A percentile compares a stretch with the other conserved stretches of the same genome.
phyloP scores from a whole-genome alignment of 1,284 basidiomycete genomes.

The Fomitopsis schrenkii region DNA sequence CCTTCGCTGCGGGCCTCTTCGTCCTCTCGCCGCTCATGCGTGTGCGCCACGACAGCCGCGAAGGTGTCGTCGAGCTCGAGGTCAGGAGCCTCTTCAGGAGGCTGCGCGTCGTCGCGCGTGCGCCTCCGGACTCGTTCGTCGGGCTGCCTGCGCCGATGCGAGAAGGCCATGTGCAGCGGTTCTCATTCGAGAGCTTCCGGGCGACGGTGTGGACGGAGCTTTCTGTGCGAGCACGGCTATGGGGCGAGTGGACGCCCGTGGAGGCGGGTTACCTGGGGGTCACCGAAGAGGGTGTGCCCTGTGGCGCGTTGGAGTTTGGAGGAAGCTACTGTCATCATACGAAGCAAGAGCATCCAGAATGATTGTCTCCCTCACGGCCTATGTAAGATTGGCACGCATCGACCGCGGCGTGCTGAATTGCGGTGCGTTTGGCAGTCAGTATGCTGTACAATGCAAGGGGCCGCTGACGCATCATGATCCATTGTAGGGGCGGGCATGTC shows the following conservation, averaged over 20 bases:
- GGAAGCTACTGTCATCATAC: constrained; percentile 17
- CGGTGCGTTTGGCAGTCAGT: not conserved
- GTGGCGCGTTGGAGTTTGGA: constrained; percentile 23
- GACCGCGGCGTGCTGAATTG: not conserved
- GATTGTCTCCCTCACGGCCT: not conserved
- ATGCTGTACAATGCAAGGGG: not conserved
- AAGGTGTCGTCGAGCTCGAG: constrained; percentile 12
- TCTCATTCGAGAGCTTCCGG: constrained; percentile 23
- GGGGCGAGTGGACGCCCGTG: constrained; percentile 17
- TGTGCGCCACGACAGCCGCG: constrained; percentile 14
- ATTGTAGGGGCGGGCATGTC: not conserved
- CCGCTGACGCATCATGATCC: not conserved
- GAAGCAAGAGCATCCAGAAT: not conserved
- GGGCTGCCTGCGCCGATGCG: constrained; percentile 18
- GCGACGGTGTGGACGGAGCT: constrained; percentile 14
- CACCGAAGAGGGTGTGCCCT: constrained; percentile 9
- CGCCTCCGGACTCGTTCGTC: constrained; percentile 18
- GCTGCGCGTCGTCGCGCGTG: constrained; percentile 15
- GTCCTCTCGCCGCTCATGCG: constrained; percentile 16
- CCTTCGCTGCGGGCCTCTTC: constrained; percentile 13
- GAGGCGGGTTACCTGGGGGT: constrained; percentile 16
- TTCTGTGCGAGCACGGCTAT: constrained; percentile 15
- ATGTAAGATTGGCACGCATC: not conserved
- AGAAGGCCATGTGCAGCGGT: constrained; percentile 18
- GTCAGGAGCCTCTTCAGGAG: constrained; percentile 13